Evolutionary conservation across 164 flowering plant genomes (phyloP).

Genomic region (Stephania yunnanensis): DNA sequence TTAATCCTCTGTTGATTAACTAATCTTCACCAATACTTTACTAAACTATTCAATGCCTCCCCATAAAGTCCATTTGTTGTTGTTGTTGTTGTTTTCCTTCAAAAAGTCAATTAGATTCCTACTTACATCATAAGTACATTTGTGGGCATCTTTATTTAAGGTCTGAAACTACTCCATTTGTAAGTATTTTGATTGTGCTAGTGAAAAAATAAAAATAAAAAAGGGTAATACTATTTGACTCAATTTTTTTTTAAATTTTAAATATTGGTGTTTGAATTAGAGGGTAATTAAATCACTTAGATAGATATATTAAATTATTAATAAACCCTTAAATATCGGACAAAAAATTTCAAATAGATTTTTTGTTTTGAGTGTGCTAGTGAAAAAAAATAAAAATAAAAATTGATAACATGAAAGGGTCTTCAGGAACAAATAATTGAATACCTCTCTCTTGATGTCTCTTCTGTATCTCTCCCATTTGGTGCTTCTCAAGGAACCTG

Average conservation of each 20-base stretch:
- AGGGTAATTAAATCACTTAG: no score
- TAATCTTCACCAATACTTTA: neutral
- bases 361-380: neutral
- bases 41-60: neutral
- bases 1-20: neutral
- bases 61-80: neutral
- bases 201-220: no score
- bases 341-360: no score
- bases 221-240: no score
- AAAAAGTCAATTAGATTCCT: constrained; percentile 1
- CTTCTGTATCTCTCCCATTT: neutral
- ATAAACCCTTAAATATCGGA: no score
- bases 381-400: no score
- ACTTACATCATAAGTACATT: neutral
- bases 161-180: neutral
- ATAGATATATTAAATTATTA: no score
- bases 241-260: no score
- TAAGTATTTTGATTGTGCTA: neutral
- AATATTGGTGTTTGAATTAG: no score
- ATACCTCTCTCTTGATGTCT: neutral
- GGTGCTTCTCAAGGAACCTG: neutral
- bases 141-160: neutral
- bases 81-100: neutral
- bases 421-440: neutral
- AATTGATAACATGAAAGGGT: neutral